Base-by-base conservation (phyloP, 2,329 filamentous ascomycete species). In the Pseudocercospora fuligena region DNA sequence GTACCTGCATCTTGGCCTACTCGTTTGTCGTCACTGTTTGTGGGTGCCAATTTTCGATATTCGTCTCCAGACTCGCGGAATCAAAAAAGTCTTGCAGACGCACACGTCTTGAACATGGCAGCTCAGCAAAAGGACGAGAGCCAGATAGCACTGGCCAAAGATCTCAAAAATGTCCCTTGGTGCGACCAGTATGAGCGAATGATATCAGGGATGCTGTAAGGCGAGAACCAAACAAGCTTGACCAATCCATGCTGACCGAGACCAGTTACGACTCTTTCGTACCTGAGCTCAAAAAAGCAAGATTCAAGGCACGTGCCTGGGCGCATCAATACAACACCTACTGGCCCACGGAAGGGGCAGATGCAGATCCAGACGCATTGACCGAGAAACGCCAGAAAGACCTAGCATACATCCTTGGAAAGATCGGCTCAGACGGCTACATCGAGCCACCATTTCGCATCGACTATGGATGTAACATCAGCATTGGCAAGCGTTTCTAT, bases 391-490 rank as follows among this genome's bases (percentile, higher is more conserved):
- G 53, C n/a, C 56, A 57, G 5, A 53, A 61, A 16, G 66, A 66
- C 25, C 63, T 70, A 9, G 46, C 63, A 46, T 31, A 36, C 23
- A 66, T 70, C 29, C 64, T 70, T 33, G 69, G 67, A 43, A 54
- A 61, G 6, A 56, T 77, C 29, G 74, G 76, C 27, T 71, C 77
- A 25, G 67, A 67, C 21, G 81, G 80, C 25, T 85, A 85, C 68
- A 84, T 90, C 40, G 88, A 91, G 71, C 85, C 88, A 0, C 88
- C 88, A 0, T 80, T 91, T 64, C 82, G 81, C 46, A 82, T 90
- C 36, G 89, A 91, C 74, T 90, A 91, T 66, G 89, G 89, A 1
- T 87, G 86, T 75, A 91, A 91, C 72, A 85, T 90, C 69, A 82
- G 79, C 5, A 80, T 90, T 0, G 89, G 89, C 7, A 80, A 86